A percentile compares a stretch with the other conserved stretches of the same genome.
These are phyloP conservation scores for Alnus glutinosa DNA, from an alignment of 306 rosid species.

Conservation along the genomic window DNA sequence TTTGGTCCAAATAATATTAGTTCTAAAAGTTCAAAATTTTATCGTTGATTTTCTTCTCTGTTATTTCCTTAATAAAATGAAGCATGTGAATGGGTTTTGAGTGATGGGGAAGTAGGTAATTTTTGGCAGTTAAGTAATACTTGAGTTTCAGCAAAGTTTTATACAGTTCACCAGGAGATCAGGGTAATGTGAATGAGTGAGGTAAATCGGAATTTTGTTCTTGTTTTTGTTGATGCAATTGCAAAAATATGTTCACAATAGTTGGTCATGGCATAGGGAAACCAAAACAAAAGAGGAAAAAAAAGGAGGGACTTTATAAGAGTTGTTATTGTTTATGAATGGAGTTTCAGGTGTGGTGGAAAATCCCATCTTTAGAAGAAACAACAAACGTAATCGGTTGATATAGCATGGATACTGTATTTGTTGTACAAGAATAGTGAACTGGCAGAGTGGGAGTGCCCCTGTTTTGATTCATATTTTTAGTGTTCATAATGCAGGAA, in stretches of 20 bases:
- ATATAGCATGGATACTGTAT: not conserved
- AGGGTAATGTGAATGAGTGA: not conserved
- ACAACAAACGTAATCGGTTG: not conserved
- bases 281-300: not conserved
- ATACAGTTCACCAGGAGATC: not conserved
- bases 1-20: not conserved
- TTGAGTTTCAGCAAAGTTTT: not conserved
- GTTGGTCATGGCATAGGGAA: not conserved
- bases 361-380: not conserved
- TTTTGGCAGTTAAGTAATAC: not conserved
- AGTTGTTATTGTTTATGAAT: not conserved
- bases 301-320: not conserved
- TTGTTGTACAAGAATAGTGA: not conserved
- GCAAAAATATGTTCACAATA: not conserved
- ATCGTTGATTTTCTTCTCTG: not conserved
- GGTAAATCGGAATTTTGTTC: not conserved
- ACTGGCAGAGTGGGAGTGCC: not conserved
- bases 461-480: not conserved
- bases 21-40: not conserved
- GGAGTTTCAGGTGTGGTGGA: not conserved
- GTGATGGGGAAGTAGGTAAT: not conserved
- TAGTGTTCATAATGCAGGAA: not conserved
- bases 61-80: not conserved
- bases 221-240: not conserved
- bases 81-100: not conserved